Conservation (phyloP, 495 filamentous ascomycete genomes). For the Penicillium robsamsonii region DNA sequence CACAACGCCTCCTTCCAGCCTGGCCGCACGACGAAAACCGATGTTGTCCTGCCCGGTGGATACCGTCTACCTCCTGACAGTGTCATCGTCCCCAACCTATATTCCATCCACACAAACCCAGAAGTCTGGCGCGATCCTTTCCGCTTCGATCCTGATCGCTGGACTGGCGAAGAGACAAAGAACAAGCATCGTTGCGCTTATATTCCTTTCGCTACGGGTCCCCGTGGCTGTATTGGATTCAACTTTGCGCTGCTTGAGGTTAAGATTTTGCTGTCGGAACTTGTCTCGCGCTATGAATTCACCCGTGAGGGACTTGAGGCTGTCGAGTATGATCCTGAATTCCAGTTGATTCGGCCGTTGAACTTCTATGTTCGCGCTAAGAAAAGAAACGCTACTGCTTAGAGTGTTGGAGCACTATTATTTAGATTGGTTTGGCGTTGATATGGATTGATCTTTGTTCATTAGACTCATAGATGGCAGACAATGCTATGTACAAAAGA, state of each 20-base stretch:
- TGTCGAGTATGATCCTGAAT: slow-evolving; percentile 56
- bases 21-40: slow-evolving; percentile 48
- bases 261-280: slow-evolving; percentile 48
- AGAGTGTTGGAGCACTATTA: background rate
- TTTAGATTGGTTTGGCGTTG: slow-evolving; percentile 1
- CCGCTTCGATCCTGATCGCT: slow-evolving; percentile 55
- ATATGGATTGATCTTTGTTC: background rate
- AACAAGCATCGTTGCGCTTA: slow-evolving; percentile 43
- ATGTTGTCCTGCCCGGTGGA: slow-evolving; percentile 54
- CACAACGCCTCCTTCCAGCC: slow-evolving; percentile 59
- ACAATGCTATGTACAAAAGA: background rate
- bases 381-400: slow-evolving; percentile 8
- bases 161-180: slow-evolving; percentile 48
- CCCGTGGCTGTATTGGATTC: slow-evolving; percentile 54
- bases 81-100: slow-evolving; percentile 46
- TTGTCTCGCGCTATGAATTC: slow-evolving; percentile 55
- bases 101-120: slow-evolving; percentile 53
- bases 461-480: slow-evolving; percentile 1
- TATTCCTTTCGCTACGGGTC: slow-evolving; percentile 52
- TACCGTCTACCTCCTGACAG: slow-evolving; percentile 47
- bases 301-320: slow-evolving; percentile 36
- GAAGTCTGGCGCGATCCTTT: slow-evolving; percentile 49
- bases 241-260: slow-evolving; percentile 58
- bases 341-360: slow-evolving; percentile 51
- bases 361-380: slow-evolving; percentile 53